Evolutionary conservation across 2,329 filamentous ascomycete genomes (phyloP), one percentile per base, ranked within the genome.

Genomic region (Aspergillus sp.): DNA sequence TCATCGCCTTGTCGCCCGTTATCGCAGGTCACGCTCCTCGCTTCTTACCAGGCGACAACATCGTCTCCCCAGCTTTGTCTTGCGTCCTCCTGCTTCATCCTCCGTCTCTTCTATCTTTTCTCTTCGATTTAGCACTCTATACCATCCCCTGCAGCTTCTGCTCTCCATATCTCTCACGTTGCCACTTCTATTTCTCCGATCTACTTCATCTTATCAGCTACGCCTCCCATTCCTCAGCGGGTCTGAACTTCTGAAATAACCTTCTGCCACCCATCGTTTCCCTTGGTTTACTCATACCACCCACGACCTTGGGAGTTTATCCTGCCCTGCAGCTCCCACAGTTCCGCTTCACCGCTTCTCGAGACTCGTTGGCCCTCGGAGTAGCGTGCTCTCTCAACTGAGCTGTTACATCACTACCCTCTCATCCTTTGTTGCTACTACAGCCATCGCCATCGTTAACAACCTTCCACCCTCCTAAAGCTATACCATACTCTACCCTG

Each of bases 21-120:
- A 70, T 72, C 69, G 65, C 62, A 63, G 66, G 67, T 63, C 63
- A 67, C 63, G 62, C 67, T 66, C 27, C 54, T 44, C 49, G 49
- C 40, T 53, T 23, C 55, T 52, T 61, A 58, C 62, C 58, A 46
- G 59, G 41, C 46, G 53, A 61, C 62, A 55, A 59, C 58, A 61
- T 59, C 60, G 48, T 58, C 56, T 48, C 55, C 47, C 51, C 37
- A 39, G 45, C 61, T 64, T 31, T 68, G 64, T 66, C 64, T 69
- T 66, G 62, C 60, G 58, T 58, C 58, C 61, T 57, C 52, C 46
- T 48, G 61, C 50, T 55, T 62, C 49, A 56, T 37, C 59, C 31
- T 12, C 48, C 21, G 49, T 70, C 69, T 68, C 70, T 47, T 33
- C 9, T 68, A 70, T 72, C 69, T 66, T 71, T 31, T 41, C 66